Evolutionary conservation across 257 asterid genomes (phyloP).

Genomic region (Solanum dulcamara): DNA sequence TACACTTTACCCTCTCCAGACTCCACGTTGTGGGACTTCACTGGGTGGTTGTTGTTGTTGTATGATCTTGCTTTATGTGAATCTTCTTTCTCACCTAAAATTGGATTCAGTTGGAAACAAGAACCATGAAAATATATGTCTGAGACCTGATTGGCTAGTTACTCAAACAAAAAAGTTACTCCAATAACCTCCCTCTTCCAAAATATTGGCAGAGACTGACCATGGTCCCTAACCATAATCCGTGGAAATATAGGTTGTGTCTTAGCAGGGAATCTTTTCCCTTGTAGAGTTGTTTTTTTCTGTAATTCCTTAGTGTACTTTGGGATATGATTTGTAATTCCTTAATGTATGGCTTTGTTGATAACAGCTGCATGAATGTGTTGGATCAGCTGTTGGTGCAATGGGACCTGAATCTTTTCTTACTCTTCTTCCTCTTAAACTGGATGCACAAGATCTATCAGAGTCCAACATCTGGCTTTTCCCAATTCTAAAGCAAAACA

Average conservation of each 20-base stretch:
- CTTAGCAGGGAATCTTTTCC: background rate
- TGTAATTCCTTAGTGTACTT: background rate
- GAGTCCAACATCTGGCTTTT: conserved; percentile 89
- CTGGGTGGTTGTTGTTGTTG: no score
- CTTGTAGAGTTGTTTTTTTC: background rate
- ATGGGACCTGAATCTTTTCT: conserved; percentile 81
- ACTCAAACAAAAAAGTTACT: background rate
- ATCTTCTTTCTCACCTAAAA: background rate
- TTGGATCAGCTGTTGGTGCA: conserved; percentile 80
- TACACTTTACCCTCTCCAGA: no score
- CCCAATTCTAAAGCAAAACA: conserved; percentile 78
- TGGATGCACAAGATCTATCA: conserved; percentile 51
- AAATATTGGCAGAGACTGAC: background rate
- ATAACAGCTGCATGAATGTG: conserved; percentile 82
- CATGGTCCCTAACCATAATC: background rate
- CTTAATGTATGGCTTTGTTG: background rate
- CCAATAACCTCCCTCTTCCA: background rate
- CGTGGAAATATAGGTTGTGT: background rate
- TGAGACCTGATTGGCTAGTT: background rate
- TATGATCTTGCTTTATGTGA: background rate
- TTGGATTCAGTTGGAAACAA: background rate
- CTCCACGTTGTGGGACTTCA: no score
- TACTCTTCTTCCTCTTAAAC: conserved; percentile 58
- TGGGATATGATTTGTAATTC: background rate
- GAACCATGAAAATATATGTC: background rate